Conservation (phyloP, 1,139 yeast species). For the Eremothecium cymbalariae region DNA sequence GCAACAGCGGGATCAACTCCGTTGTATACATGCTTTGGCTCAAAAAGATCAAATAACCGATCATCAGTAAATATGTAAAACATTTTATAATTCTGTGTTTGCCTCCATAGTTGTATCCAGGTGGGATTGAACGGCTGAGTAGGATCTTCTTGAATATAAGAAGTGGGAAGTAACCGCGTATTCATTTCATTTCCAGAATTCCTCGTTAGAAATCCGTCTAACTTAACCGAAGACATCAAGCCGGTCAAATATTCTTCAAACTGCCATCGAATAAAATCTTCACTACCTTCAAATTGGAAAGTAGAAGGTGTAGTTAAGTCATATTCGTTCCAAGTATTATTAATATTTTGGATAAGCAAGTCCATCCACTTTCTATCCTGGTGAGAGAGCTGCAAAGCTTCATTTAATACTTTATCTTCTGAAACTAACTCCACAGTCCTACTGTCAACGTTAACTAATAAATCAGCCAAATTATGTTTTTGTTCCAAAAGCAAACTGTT, state of each 20-base stretch:
- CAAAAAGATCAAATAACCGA: slow-evolving; percentile 78
- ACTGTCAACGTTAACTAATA: slow-evolving; percentile 49
- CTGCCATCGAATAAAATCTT: slow-evolving; percentile 78
- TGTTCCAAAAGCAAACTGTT: slow-evolving; percentile 71
- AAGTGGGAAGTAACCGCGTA: slow-evolving; percentile 22
- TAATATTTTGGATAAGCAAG: slow-evolving; percentile 22
- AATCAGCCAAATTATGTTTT: slow-evolving; percentile 47
- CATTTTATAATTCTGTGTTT: slow-evolving; percentile 57
- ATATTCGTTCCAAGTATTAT: slow-evolving; percentile 37
- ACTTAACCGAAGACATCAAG: slow-evolving; percentile 63
- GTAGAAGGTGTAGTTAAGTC: slow-evolving; percentile 41
- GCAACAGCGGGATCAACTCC: slow-evolving; percentile 30
- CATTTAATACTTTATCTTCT: slow-evolving; percentile 33
- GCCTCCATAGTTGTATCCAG: slow-evolving; percentile 60
- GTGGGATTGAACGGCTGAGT: slow-evolving; percentile 43
- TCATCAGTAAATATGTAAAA: slow-evolving; percentile 76
- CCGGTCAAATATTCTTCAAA: slow-evolving; percentile 87
- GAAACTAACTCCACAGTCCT: slow-evolving; percentile 41
- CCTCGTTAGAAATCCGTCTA: slow-evolving; percentile 46
- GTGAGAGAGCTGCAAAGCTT: slow-evolving; percentile 45
- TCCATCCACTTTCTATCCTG: slow-evolving; percentile 69
- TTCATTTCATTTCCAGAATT: slow-evolving; percentile 33
- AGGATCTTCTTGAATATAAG: slow-evolving; percentile 34
- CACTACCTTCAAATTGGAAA: slow-evolving; percentile 61
- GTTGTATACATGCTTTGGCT: slow-evolving; percentile 56